Evolutionary conservation across 345 rosid genomes (phyloP).

Genomic region (Boechera divaricarpa): DNA sequence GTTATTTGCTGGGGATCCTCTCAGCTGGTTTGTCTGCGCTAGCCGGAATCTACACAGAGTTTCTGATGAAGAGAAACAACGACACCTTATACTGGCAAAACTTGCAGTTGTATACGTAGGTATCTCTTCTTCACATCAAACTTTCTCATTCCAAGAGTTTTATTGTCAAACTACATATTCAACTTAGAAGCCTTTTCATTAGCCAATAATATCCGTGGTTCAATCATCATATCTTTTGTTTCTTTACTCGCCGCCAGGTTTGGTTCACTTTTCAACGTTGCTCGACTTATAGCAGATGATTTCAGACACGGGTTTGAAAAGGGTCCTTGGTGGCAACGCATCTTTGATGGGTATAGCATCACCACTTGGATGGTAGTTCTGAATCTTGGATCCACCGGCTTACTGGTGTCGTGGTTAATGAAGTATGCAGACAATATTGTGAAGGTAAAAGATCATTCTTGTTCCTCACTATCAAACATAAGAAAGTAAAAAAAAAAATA

Average conservation of each 20-base stretch:
- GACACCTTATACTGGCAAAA: conserved; percentile 98
- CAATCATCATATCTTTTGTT: background rate
- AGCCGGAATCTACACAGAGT: conserved; percentile 97
- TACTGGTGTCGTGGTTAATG: conserved; percentile 90
- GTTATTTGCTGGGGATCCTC: conserved; percentile 78
- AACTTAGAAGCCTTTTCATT: background rate
- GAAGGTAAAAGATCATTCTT: conserved; percentile 59
- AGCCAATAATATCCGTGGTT: background rate
- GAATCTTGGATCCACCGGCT: conserved; percentile 82
- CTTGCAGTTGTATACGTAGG: conserved; percentile 90
- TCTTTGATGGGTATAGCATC: conserved; percentile 73
- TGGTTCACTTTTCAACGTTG: conserved; percentile 87
- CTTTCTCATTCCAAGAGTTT: conserved; percentile 24
- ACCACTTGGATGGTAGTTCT: conserved; percentile 88
- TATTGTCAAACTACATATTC: conserved; percentile 7
- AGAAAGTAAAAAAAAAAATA: background rate
- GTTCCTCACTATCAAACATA: background rate
- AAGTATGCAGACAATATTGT: conserved; percentile 94
- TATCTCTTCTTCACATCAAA: conserved; percentile 51
- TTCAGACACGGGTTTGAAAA: conserved; percentile 85
- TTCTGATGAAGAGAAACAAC: conserved; percentile 91
- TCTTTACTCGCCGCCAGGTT: conserved; percentile 54
- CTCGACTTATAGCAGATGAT: conserved; percentile 81
- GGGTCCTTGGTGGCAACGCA: conserved; percentile 93
- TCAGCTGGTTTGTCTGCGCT: conserved; percentile 93